phyloP scores from a whole-genome alignment of 2,329 filamentous ascomycete genomes.

The Hortaea werneckii region DNA sequence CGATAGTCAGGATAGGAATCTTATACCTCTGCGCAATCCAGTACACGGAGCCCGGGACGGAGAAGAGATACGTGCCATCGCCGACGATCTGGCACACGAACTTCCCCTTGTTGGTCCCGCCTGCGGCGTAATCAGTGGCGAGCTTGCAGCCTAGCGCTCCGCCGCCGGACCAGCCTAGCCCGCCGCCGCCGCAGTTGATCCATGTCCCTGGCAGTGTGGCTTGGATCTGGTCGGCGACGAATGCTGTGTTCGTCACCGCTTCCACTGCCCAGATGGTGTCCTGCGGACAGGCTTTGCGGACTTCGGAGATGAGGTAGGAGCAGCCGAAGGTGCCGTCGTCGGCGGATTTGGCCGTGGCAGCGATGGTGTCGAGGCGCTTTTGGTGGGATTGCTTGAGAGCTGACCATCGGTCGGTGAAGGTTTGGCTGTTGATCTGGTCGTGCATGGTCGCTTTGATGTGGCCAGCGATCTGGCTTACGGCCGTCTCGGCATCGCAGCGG shows the following conservation, averaged over 20 bases:
- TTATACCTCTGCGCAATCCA: constrained; percentile 58
- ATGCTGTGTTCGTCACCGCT: constrained; percentile 60
- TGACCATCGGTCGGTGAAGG: constrained; percentile 37
- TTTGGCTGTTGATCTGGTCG: constrained; percentile 25
- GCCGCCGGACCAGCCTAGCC: constrained; percentile 72
- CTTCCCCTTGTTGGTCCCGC: constrained; percentile 42
- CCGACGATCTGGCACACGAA: constrained; percentile 57
- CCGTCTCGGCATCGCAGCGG: constrained; percentile 41
- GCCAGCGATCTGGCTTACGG: constrained; percentile 58
- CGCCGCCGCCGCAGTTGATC: constrained; percentile 74
- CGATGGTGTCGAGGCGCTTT: constrained; percentile 50
- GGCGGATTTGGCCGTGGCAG: constrained; percentile 47
- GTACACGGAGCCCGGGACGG: constrained; percentile 54
- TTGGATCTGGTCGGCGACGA: constrained; percentile 62
- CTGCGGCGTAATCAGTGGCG: constrained; percentile 46
- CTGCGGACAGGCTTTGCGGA: constrained; percentile 47
- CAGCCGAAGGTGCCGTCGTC: constrained; percentile 53
- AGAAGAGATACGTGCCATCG: constrained; percentile 59
- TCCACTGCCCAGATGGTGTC: constrained; percentile 70
- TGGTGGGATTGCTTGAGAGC: constrained; percentile 49
- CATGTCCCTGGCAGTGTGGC: constrained; percentile 58
- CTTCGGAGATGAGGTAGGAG: constrained; percentile 44
- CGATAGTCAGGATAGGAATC: constrained; percentile 56
- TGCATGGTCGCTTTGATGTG: constrained; percentile 45
- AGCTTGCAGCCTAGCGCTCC: constrained; percentile 67